Conservation (phyloP, 1,284 basidiomycete genomes). For the Takashimella koratensis region DNA sequence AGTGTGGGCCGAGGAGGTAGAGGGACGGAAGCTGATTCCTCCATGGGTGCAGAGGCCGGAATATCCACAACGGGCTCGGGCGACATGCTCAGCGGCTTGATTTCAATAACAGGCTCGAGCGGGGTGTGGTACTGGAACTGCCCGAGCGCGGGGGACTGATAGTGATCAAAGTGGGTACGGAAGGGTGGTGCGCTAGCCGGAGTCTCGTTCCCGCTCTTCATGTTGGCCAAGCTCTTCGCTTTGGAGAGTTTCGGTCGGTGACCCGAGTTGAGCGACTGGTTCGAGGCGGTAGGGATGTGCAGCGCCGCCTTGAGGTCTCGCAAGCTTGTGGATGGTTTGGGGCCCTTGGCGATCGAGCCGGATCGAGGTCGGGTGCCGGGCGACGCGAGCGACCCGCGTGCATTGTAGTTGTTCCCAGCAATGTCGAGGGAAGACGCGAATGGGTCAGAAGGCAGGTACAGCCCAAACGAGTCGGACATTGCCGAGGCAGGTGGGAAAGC, state of each 20-base stretch:
- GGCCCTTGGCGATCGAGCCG: not conserved
- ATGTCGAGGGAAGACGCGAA: slow-evolving; percentile 35
- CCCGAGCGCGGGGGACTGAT: not conserved
- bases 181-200: slow-evolving; percentile 11
- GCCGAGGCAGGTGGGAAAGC: not conserved
- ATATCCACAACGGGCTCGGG: not conserved
- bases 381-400: slow-evolving; percentile 1
- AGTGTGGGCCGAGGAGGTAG: slow-evolving; percentile 6
- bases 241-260: slow-evolving; percentile 20
- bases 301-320: slow-evolving; percentile 29
- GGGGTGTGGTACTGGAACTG: not conserved
- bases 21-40: slow-evolving; percentile 10
- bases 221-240: slow-evolving; percentile 32
- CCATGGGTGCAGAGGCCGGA: not conserved
- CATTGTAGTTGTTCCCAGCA: slow-evolving; percentile 14
- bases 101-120: not conserved
- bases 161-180: not conserved
- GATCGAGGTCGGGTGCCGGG: slow-evolving; percentile 1
- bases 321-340: slow-evolving; percentile 15
- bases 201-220: slow-evolving; percentile 11
- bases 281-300: slow-evolving; percentile 1
- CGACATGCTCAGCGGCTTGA: not conserved
- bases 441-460: slow-evolving; percentile 28
- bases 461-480: slow-evolving; percentile 13
- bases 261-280: not conserved